Base-by-base conservation (phyloP, 2,329 filamentous ascomycete species). In the Tympanopsis confertula region DNA sequence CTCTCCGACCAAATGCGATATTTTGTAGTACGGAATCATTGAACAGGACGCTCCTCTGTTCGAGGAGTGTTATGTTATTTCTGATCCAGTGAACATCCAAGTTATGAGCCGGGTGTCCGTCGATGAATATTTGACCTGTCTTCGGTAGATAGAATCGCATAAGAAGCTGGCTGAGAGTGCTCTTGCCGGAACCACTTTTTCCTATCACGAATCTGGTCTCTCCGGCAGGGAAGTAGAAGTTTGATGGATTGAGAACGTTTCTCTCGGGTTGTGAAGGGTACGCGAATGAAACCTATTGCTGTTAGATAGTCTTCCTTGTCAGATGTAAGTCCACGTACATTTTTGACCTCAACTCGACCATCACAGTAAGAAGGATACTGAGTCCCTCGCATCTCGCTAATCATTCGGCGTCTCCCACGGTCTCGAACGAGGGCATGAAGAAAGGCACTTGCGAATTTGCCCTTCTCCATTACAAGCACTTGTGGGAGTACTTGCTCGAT, bases 181-280 rank as follows among this genome's bases (percentile, higher is more conserved):
- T 94, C 56, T 96, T 96, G 0, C 89, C 89, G 2, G 86, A 94
- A 1, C 91, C 91, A 50, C 86, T 94, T 48, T 71, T 73, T 0
- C 89, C 91, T 36, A 95, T 74, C 2, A 96, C 66, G 50, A 91
- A 95, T 0, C 78, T 86, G 3, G 81, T 76, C 43, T 83, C 67
- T 0, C 83, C 80, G 0, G 80, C 68, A 0, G 78, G 72, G 40
- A 96, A 89, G 45, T 68, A 71, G 42, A 95, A 69, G 0, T 68
- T 78, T 0, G 74, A 71, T 5, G 70, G 59, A 1, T 70, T 58
- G 7, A 95, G 64, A 2, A 80, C 78, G 0, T 58, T 52, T 14
- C 71, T 68, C 2, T 69, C 58, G 0, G 73, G 73, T 35, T 83
- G 80, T 0, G 78, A 75, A 1, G 87, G 84, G 50, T 95, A 95